A percentile compares a stretch with the other conserved stretches of the same genome.
Evolutionary conservation across 2,329 filamentous ascomycete genomes (phyloP).

Genomic region (Penicillium verrucosum): DNA sequence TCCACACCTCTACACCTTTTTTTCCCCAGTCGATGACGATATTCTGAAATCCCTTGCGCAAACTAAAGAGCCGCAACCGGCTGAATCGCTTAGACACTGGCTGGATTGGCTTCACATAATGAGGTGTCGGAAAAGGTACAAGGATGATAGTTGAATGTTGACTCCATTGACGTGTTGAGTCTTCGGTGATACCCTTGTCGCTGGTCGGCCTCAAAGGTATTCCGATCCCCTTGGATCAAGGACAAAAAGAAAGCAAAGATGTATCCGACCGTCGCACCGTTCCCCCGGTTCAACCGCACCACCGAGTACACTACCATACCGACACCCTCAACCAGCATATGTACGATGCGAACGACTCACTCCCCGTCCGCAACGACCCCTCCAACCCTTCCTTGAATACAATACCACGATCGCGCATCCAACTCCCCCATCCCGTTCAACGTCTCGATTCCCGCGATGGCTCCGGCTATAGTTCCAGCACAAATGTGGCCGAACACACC

Average conservation of each 20-base stretch:
- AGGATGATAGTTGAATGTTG: slow-evolving; percentile 39
- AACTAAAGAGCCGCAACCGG: neutral
- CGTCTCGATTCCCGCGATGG: slow-evolving; percentile 32
- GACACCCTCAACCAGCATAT: slow-evolving; percentile 28
- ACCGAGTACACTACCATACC: slow-evolving; percentile 34
- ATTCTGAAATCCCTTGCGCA: neutral
- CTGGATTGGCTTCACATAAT: slow-evolving; percentile 36
- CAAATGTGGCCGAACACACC: slow-evolving; percentile 61
- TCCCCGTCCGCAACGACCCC: slow-evolving; percentile 27
- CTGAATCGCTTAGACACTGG: neutral
- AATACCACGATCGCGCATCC: slow-evolving; percentile 32
- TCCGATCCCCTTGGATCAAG: slow-evolving; percentile 10
- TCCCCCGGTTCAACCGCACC: slow-evolving; percentile 43
- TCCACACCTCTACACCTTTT: neutral
- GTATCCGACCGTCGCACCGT: slow-evolving; percentile 49
- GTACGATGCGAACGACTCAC: slow-evolving; percentile 31
- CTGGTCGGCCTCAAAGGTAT: slow-evolving; percentile 16
- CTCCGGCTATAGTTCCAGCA: slow-evolving; percentile 21
- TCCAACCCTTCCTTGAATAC: slow-evolving; percentile 28
- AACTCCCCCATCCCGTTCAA: slow-evolving; percentile 41
- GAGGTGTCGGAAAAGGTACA: slow-evolving; percentile 46
- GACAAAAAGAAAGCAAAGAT: slow-evolving; percentile 34
- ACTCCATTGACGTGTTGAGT: slow-evolving; percentile 24
- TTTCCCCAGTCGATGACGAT: neutral
- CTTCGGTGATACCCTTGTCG: slow-evolving; percentile 11